Evolutionary conservation across 495 filamentous ascomycete species (phyloP).

Genomic region (Penicillium subrubescens): DNA sequence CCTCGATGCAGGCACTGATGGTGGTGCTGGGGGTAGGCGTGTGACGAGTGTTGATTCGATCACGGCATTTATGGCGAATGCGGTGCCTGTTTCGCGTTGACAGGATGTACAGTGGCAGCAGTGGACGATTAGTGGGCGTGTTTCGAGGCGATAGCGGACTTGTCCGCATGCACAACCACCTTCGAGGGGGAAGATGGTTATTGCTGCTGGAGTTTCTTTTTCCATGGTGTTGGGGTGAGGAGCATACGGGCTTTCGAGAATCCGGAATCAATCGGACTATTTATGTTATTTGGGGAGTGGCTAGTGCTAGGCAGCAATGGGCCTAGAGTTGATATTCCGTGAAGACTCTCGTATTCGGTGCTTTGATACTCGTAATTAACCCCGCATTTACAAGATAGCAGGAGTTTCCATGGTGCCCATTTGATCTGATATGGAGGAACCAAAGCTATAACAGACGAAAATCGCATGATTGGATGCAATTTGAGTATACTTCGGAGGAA

Average conservation of each 20-base stretch:
- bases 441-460: background rate
- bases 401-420: background rate
- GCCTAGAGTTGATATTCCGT: background rate
- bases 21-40: background rate
- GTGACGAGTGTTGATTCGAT: background rate
- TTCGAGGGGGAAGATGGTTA: background rate
- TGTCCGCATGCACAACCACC: slow-evolving; percentile 1
- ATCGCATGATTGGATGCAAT: background rate
- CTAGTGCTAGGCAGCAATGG: background rate
- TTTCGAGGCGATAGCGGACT: slow-evolving; percentile 2
- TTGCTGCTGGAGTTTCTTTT: background rate
- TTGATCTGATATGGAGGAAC: background rate
- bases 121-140: background rate
- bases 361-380: background rate
- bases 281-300: background rate
- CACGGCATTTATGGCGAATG: slow-evolving; percentile 1
- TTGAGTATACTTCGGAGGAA: too few species aligned
- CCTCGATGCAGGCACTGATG: background rate
- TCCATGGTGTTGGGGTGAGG: background rate
- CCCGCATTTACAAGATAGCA: background rate
- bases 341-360: background rate
- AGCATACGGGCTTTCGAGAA: too few species aligned
- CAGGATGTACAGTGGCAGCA: slow-evolving; percentile 9
- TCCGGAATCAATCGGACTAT: too few species aligned
- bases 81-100: slow-evolving; percentile 3